These are phyloP conservation scores for Cicer pinnatifidum DNA, from an alignment of 306 rosid species.

Conservation along the genomic window DNA sequence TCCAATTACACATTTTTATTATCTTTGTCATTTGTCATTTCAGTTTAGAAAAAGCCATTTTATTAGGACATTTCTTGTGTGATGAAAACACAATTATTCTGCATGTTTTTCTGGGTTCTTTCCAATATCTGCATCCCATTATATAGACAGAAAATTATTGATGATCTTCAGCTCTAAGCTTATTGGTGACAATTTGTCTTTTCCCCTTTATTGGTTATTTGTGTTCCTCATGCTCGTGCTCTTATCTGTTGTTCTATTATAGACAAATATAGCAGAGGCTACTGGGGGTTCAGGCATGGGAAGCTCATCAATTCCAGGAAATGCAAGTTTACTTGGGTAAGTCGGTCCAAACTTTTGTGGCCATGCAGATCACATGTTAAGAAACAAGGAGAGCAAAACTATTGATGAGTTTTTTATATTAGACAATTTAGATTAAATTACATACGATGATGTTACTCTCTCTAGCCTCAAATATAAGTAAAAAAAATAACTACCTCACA, in stretches of 20 bases:
- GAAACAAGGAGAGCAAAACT: neutral
- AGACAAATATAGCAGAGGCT: conserved; percentile 75
- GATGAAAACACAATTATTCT: conserved; percentile 25
- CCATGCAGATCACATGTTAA: conserved; percentile 35
- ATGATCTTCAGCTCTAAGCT: conserved; percentile 31
- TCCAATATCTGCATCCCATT: conserved; percentile 22
- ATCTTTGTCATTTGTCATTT: neutral
- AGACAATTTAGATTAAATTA: conserved; percentile 14
- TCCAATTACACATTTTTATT: conserved; percentile 11
- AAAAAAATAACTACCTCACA: neutral
- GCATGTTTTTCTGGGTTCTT: conserved; percentile 29
- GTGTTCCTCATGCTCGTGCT: conserved; percentile 43
- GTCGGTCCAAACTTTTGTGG: conserved; percentile 41
- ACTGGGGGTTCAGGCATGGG: conserved; percentile 56
- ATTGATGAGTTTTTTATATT: conserved; percentile 14
- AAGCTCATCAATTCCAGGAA: conserved; percentile 71
- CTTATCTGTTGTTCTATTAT: conserved; percentile 36
- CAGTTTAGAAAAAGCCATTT: neutral
- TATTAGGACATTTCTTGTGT: conserved; percentile 18
- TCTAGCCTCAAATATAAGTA: neutral
- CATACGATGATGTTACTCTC: conserved; percentile 2
- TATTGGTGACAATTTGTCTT: conserved; percentile 34
- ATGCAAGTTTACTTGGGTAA: conserved; percentile 94
- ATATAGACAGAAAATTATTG: conserved; percentile 28
- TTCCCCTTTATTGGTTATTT: conserved; percentile 27